A percentile compares a stretch with the other conserved stretches of the same genome.
phyloP scores from a whole-genome alignment of 2,329 filamentous ascomycete genomes.

The Pseudocercospora crystallina region DNA sequence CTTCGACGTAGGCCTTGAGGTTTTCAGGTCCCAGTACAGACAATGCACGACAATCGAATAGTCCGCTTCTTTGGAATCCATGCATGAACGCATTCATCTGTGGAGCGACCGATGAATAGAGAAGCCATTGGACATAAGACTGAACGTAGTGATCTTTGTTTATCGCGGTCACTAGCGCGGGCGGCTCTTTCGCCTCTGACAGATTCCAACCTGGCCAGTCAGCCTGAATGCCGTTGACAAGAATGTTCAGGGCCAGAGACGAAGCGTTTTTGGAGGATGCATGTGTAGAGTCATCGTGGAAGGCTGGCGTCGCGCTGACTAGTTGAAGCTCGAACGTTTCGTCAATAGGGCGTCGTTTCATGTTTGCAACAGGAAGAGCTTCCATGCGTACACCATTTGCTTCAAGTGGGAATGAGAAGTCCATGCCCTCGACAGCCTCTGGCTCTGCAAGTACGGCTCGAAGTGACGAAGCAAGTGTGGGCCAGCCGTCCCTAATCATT shows the following conservation, averaged over 20 bases:
- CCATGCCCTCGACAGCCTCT: constrained; percentile 77
- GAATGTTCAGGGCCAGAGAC: neutral
- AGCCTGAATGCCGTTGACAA: constrained; percentile 5
- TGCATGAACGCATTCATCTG: constrained; percentile 79
- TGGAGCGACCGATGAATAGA: constrained; percentile 70
- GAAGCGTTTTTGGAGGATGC: neutral
- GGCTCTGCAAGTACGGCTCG: constrained; percentile 70
- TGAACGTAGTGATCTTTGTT: constrained; percentile 77
- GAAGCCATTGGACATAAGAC: constrained; percentile 83
- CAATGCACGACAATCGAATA: constrained; percentile 21
- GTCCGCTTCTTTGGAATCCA: constrained; percentile 60
- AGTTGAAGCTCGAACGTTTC: constrained; percentile 4
- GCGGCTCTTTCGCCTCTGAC: constrained; percentile 16
- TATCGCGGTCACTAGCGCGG: constrained; percentile 76
- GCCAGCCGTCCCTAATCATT: constrained; percentile 85
- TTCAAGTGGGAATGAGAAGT: constrained; percentile 79
- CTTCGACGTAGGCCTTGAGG: constrained; percentile 79
- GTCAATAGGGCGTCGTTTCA: neutral
- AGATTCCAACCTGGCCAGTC: constrained; percentile 59
- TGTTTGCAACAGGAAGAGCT: constrained; percentile 32
- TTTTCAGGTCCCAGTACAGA: constrained; percentile 65
- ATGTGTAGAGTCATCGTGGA: neutral
- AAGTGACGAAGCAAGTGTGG: constrained; percentile 73
- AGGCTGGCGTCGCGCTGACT: constrained; percentile 1
- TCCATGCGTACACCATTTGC: constrained; percentile 54